Conservation (phyloP, 1,284 basidiomycete genomes). For the Psilocybe mexicana region DNA sequence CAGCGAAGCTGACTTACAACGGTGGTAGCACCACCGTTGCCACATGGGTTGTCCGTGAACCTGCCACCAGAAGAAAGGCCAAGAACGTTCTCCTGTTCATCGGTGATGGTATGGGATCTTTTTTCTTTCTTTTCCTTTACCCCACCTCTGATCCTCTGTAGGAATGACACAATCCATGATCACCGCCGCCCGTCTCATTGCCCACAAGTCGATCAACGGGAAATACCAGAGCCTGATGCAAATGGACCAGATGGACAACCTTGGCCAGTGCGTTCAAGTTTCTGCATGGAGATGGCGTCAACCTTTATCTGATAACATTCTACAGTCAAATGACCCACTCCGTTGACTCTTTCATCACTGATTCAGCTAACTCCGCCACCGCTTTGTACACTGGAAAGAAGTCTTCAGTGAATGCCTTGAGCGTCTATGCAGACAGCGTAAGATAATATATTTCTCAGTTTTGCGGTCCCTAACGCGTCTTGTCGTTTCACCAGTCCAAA, state of each 20-base stretch:
- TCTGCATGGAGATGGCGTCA: background rate
- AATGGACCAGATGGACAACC: slow-evolving; percentile 45
- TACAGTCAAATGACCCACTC: slow-evolving; percentile 46
- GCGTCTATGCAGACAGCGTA: slow-evolving; percentile 42
- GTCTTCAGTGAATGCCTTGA: slow-evolving; percentile 39
- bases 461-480: background rate
- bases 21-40: slow-evolving; percentile 33
- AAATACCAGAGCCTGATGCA: slow-evolving; percentile 44
- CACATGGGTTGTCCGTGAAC: slow-evolving; percentile 36
- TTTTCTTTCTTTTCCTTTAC: background rate
- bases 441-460: slow-evolving; percentile 12
- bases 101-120: slow-evolving; percentile 35
- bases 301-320: background rate
- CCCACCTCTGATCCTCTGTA: slow-evolving; percentile 11
- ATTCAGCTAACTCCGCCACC: slow-evolving; percentile 45
- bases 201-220: slow-evolving; percentile 47
- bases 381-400: slow-evolving; percentile 45
- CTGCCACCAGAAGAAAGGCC: slow-evolving; percentile 32
- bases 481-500: slow-evolving; percentile 29
- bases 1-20: slow-evolving; percentile 36
- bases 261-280: slow-evolving; percentile 35
- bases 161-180: slow-evolving; percentile 49
- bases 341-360: slow-evolving; percentile 45
- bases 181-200: slow-evolving; percentile 43
- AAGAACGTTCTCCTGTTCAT: slow-evolving; percentile 45